phyloP scores from a whole-genome alignment of 306 rosid genomes.

The Comarum palustre region DNA sequence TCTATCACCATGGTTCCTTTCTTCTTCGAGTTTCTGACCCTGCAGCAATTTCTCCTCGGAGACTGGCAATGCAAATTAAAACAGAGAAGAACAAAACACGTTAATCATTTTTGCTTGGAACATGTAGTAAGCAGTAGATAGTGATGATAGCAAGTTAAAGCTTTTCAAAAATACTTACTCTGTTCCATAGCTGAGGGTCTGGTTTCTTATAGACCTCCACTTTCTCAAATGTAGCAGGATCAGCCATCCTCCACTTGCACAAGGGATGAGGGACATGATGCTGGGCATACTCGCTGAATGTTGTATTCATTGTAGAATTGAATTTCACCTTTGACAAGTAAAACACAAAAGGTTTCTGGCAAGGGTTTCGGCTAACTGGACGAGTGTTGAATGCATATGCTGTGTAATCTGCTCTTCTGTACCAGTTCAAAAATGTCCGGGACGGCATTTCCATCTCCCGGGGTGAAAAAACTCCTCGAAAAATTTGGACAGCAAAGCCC shows the following conservation, averaged over 20 bases:
- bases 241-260: conserved; percentile 78
- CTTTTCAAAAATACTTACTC: conserved; percentile 48
- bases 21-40: conserved; percentile 55
- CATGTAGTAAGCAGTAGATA: background rate
- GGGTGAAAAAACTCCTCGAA: conserved; percentile 74
- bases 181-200: conserved; percentile 81
- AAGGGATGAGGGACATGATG: conserved; percentile 58
- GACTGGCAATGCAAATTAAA: conserved; percentile 41
- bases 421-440: conserved; percentile 92
- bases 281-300: conserved; percentile 52
- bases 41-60: conserved; percentile 92
- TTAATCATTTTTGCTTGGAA: background rate
- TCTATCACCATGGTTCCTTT: conserved; percentile 57
- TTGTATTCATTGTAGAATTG: conserved; percentile 41
- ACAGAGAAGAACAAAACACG: conserved; percentile 4
- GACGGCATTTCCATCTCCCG: conserved; percentile 96
- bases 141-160: background rate
- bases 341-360: conserved; percentile 88
- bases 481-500: conserved; percentile 87
- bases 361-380: conserved; percentile 75
- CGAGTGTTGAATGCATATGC: conserved; percentile 98
- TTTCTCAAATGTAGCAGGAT: conserved; percentile 53
- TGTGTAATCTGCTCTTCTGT: conserved; percentile 82
- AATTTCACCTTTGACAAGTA: conserved; percentile 55
- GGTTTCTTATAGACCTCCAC: conserved; percentile 63